Evolutionary conservation across 805 yeast genomes (phyloP), one percentile per base, ranked within the genome.

Genomic region (Metschnikowia henanensis): DNA sequence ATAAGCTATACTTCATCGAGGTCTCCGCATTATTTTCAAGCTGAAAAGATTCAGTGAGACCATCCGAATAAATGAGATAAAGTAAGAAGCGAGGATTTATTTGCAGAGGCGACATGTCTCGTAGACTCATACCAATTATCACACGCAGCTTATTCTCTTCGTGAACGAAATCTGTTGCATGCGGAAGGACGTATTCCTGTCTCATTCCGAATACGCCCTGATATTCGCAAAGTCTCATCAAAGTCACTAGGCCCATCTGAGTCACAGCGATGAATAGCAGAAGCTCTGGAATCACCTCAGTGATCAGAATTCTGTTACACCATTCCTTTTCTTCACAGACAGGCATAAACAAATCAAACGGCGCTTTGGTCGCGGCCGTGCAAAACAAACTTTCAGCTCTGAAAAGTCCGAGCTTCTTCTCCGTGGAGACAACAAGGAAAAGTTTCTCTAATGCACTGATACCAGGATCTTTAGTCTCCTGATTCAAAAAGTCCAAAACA

Each of bases 181-280:
- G 62, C 9, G 76, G 75, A 34, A 71, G 68, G 2, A 70, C 39
- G 47, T 68, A 66, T 43, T 71, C 76, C 45, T 71, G 75, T 26
- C 75, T 52, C 73, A 71, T 67, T 4, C 72, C 75, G 37, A 50
- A 61, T 0, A 71, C 53, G 2, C 73, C 75, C 16, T 67, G 50
- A 47, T 60, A 54, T 37, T 60, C 58, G 39, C 75, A 68, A 19
- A 71, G 43, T 12, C 75, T 51, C 60, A 71, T 56, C 5, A 71
- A 53, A 18, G 67, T 48, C 12, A 69, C 62, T 8, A 65, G 43
- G 1, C 76, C 76, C 45, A 60, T 67, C 37, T 71, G 76, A 2
- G 65, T 52, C 0, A 61, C 70, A 0, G 64, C 72, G 8, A 71
- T 46, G 15, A 62, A 53, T 36, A 66, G 57, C 54, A 62, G 64